Evolutionary conservation across 2,329 filamentous ascomycete species (phyloP).

Genomic region (Colletotrichum zoysiae): DNA sequence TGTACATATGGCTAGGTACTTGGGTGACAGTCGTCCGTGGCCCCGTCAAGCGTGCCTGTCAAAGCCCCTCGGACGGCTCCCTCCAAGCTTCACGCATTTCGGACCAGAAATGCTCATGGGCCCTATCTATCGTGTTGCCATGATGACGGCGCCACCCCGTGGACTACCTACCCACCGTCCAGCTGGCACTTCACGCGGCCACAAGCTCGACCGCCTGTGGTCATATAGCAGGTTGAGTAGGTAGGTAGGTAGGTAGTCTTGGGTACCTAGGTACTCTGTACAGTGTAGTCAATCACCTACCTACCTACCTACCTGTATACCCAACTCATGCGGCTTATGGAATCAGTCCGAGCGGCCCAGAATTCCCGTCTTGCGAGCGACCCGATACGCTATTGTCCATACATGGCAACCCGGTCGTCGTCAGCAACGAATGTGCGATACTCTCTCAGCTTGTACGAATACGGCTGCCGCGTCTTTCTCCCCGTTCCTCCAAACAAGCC

Average conservation of each 20-base stretch:
- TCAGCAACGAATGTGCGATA: neutral
- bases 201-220: conserved; percentile 1
- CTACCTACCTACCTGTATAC: too few species aligned
- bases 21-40: conserved; percentile 13
- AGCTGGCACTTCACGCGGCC: conserved; percentile 6
- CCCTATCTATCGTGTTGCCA: too few species aligned
- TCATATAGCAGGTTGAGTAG: neutral
- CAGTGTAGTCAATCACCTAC: too few species aligned
- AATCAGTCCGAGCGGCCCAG: neutral
- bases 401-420: conserved; percentile 23
- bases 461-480: neutral
- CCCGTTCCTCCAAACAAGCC: neutral
- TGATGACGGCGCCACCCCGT: conserved; percentile 6
- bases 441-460: neutral
- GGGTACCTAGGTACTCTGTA: too few species aligned
- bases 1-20: neutral
- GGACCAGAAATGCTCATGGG: neutral
- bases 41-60: conserved; percentile 3
- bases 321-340: too few species aligned
- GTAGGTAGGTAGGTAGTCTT: too few species aligned
- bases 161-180: conserved; percentile 16
- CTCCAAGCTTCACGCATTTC: neutral
- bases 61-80: neutral
- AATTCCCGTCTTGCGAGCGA: conserved; percentile 7
- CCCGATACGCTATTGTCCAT: conserved; percentile 5